phyloP scores from a whole-genome alignment of 345 rosid genomes.

The Nasturtium officinale region DNA sequence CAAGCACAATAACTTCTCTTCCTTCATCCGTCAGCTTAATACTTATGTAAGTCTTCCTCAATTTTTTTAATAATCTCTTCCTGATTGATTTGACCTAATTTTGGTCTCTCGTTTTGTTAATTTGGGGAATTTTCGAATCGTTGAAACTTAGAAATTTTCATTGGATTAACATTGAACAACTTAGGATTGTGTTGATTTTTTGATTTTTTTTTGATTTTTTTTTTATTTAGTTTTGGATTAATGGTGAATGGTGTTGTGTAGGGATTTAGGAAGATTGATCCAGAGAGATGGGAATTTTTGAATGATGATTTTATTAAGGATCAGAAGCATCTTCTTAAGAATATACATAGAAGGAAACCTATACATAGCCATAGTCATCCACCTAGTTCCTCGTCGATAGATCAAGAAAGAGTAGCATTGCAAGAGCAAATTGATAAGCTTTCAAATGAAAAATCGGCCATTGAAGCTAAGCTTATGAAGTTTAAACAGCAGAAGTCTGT shows the following conservation, averaged over 20 bases:
- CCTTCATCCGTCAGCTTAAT: constrained; percentile 79
- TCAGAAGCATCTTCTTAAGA: constrained; percentile 88
- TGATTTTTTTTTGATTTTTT: no score
- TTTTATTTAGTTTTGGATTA: not conserved
- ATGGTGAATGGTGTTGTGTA: constrained; percentile 36
- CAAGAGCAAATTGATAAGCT: constrained; percentile 78
- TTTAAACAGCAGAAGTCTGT: constrained; percentile 59
- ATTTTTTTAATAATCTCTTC: not conserved
- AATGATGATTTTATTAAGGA: constrained; percentile 86
- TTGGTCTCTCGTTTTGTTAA: not conserved
- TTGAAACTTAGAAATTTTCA: no score
- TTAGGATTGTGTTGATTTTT: no score
- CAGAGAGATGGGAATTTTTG: constrained; percentile 90
- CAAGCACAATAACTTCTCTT: constrained; percentile 96
- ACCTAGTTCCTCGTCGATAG: constrained; percentile 47
- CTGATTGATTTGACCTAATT: constrained; percentile 24
- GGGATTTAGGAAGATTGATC: constrained; percentile 95
- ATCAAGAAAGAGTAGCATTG: constrained; percentile 70
- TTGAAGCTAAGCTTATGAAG: constrained; percentile 62
- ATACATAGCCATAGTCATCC: constrained; percentile 91
- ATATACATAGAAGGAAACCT: constrained; percentile 85
- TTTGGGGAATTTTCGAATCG: not conserved
- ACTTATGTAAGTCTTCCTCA: constrained; percentile 57
- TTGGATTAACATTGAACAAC: no score
- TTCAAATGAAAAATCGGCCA: constrained; percentile 62